Evolutionary conservation across 2,329 filamentous ascomycete species (phyloP).

Genomic region (Nemania sp.): DNA sequence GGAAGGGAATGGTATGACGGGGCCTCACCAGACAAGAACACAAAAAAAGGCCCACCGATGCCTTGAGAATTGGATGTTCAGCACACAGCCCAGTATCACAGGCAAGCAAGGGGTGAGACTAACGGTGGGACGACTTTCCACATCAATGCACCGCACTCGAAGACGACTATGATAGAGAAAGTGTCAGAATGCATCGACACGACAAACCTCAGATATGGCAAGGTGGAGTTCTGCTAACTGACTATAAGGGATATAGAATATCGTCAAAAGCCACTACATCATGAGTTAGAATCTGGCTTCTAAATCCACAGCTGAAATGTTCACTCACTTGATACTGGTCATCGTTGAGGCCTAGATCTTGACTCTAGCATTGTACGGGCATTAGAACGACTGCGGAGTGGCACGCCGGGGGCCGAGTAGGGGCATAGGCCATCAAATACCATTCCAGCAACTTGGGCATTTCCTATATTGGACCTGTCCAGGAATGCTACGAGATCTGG

Average conservation of each 20-base stretch:
- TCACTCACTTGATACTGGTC: slow-evolving; percentile 43
- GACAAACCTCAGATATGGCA: neutral
- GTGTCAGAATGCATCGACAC: neutral
- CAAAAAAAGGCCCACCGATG: slow-evolving; percentile 37
- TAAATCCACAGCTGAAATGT: neutral
- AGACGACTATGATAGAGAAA: slow-evolving; percentile 39
- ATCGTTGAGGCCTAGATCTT: slow-evolving; percentile 43
- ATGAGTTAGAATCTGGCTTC: slow-evolving; percentile 8
- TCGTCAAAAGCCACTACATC: slow-evolving; percentile 46
- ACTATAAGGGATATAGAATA: slow-evolving; percentile 51
- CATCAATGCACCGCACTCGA: slow-evolving; percentile 48
- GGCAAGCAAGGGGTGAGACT: slow-evolving; percentile 17
- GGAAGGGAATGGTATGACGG: neutral
- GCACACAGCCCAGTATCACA: neutral
- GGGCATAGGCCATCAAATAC: slow-evolving; percentile 17
- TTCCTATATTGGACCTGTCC: slow-evolving; percentile 47
- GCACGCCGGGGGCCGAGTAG: neutral
- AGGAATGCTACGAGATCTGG: slow-evolving; percentile 43
- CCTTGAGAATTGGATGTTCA: slow-evolving; percentile 22
- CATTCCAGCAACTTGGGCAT: slow-evolving; percentile 44
- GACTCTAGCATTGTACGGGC: slow-evolving; percentile 20
- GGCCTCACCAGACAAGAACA: slow-evolving; percentile 37
- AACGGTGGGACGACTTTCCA: slow-evolving; percentile 48
- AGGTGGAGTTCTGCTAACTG: slow-evolving; percentile 12
- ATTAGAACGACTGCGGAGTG: neutral